Evolutionary conservation across 2,329 filamentous ascomycete species (phyloP).

Genomic region (Nannizziopsis barbatae): DNA sequence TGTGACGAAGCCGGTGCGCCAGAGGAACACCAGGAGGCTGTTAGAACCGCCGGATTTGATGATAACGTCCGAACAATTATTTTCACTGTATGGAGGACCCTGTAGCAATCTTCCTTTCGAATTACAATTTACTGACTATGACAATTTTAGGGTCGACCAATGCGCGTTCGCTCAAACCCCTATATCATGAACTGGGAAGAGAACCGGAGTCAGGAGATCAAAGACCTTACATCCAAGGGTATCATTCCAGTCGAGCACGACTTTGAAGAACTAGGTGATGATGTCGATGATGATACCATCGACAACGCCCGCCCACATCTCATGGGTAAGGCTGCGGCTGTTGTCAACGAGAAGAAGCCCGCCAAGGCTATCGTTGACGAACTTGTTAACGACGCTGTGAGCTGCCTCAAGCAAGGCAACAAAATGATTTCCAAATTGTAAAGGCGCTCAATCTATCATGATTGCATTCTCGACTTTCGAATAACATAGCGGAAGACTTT

Average conservation of each 20-base stretch:
- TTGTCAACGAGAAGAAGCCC: slow-evolving; percentile 82
- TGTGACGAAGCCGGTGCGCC: slow-evolving; percentile 89
- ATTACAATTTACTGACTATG: background rate
- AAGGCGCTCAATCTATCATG: slow-evolving; percentile 15
- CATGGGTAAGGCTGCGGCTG: slow-evolving; percentile 94
- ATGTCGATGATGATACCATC: slow-evolving; percentile 72
- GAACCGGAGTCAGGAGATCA: slow-evolving; percentile 81
- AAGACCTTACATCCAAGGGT: slow-evolving; percentile 78
- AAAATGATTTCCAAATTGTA: slow-evolving; percentile 61
- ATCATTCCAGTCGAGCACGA: slow-evolving; percentile 89
- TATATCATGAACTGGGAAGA: slow-evolving; percentile 97
- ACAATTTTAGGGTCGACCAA: slow-evolving; percentile 55
- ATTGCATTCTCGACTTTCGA: too few species aligned
- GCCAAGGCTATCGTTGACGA: slow-evolving; percentile 92
- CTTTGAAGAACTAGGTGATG: slow-evolving; percentile 65
- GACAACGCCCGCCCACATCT: slow-evolving; percentile 84
- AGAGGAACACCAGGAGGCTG: slow-evolving; percentile 87
- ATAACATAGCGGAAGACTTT: too few species aligned
- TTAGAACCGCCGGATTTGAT: slow-evolving; percentile 80
- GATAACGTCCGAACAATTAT: slow-evolving; percentile 97
- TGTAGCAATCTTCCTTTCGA: background rate
- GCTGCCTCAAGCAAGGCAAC: slow-evolving; percentile 56
- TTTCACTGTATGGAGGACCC: slow-evolving; percentile 55
- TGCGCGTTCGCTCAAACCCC: slow-evolving; percentile 83
- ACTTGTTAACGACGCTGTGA: slow-evolving; percentile 72